A percentile compares a stretch with the other conserved stretches of the same genome.
phyloP scores from a whole-genome alignment of 139 green algal species.

The Ettlia oleoabundans region DNA sequence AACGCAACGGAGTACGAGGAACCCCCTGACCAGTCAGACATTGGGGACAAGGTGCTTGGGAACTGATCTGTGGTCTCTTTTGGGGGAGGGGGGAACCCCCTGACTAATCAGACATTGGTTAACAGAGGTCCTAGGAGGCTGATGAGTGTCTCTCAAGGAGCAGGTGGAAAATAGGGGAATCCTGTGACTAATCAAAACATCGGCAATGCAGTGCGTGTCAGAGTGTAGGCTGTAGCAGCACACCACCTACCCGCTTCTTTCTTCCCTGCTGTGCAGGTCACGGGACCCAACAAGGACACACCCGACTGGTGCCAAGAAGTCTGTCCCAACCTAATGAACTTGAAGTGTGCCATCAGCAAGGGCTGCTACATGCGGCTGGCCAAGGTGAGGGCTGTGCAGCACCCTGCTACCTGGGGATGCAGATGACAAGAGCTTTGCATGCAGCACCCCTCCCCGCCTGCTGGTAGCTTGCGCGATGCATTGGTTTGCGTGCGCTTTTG shows the following conservation, averaged over 20 bases:
- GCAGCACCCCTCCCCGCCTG: too few species aligned
- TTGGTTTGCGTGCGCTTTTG: too few species aligned
- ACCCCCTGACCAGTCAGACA: conserved; percentile 39
- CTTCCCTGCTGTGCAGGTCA: background rate
- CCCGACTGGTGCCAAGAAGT: conserved; percentile 16
- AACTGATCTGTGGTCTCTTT: too few species aligned
- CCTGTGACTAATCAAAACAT: too few species aligned
- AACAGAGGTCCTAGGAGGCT: too few species aligned
- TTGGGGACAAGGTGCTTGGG: conserved; percentile 14
- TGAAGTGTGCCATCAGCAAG: conserved; percentile 52
- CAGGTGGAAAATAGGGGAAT: too few species aligned
- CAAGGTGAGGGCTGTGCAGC: conserved; percentile 9
- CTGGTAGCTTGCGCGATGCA: too few species aligned
- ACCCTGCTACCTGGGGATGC: background rate
- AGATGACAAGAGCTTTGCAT: too few species aligned
- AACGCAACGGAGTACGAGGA: conserved; percentile 61
- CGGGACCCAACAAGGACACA: background rate
- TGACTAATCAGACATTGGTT: too few species aligned
- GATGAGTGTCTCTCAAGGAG: too few species aligned
- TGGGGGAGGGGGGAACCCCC: too few species aligned
- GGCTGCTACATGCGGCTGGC: conserved; percentile 49
- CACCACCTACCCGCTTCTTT: background rate
- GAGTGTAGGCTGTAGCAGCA: background rate
- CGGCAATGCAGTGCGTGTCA: too few species aligned
- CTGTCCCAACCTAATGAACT: conserved; percentile 57